Evolutionary conservation across 192 early-diverging fungal species (phyloP).

Genomic region (Coemansia sp.): DNA sequence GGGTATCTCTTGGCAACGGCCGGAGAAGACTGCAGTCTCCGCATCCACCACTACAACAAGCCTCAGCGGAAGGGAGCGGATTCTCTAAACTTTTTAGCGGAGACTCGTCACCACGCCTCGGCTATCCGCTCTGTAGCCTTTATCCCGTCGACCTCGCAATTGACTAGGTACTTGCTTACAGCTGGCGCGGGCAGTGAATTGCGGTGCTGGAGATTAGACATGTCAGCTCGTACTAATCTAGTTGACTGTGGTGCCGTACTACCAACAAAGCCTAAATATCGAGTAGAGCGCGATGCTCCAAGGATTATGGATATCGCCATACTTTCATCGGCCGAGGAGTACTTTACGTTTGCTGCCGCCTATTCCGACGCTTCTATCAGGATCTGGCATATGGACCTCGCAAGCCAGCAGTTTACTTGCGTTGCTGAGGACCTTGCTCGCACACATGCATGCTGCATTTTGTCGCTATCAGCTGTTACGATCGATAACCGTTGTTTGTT

Average conservation of each 20-base stretch:
- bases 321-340: slow-evolving; percentile 15
- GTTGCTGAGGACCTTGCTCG: slow-evolving; percentile 16
- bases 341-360: slow-evolving; percentile 66
- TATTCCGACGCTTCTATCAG: slow-evolving; percentile 74
- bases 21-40: slow-evolving; percentile 32
- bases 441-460: slow-evolving; percentile 23
- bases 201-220: slow-evolving; percentile 59
- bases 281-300: background rate
- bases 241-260: slow-evolving; percentile 8
- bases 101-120: slow-evolving; percentile 19
- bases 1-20: slow-evolving; percentile 13
- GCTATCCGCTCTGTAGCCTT: slow-evolving; percentile 29
- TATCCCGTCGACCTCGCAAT: slow-evolving; percentile 13
- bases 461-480: slow-evolving; percentile 16
- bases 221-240: slow-evolving; percentile 12
- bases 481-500: background rate
- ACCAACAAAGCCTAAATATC: background rate
- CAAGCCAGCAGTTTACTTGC: slow-evolving; percentile 5
- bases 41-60: background rate
- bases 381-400: slow-evolving; percentile 29
- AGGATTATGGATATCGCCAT: slow-evolving; percentile 79
- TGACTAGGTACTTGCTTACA: slow-evolving; percentile 57
- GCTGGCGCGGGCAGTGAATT: slow-evolving; percentile 68
- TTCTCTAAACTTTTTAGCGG: background rate
- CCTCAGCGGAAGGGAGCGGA: background rate